Evolutionary conservation across 306 rosid genomes (phyloP), one percentile per base, ranked within the genome.

Genomic region (Arachis stenosperma): DNA sequence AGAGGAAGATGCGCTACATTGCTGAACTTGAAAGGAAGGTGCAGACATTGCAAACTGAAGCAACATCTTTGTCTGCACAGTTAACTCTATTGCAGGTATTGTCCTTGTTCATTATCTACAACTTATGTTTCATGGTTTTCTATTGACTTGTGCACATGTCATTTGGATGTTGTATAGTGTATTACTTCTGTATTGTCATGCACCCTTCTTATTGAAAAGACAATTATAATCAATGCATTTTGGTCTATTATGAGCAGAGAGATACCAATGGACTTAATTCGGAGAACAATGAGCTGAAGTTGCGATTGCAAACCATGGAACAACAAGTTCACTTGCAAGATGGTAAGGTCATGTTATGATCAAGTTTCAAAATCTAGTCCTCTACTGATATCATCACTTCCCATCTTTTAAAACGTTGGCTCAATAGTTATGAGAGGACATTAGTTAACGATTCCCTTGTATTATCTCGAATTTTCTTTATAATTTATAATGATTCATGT

Each of bases 271-370:
- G 98, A 67, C 85, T 93, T 77, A 89, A 86, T 69, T 84, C 93
- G 46, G 98, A 93, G 86, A 93, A 93, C 78, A 89, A 89, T 75
- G 98, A 93, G 71, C 85, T 93, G 84, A 93, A 93, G 80, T 77
- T 93, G 84, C 89, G 93, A n/a, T 81, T 93, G 87, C 98, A 93
- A 86, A 81, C 97, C 69, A 90, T 90, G 96, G 98, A 93, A 81
- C 98, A 93, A 81, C 97, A 93, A 78, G 98, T 93, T 79, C 97
- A 89, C 81, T 77, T 93, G 84, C 97, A 93, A 83, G 98, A 93
- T 82, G 98, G 98, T 93, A 86, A 83, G 85, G 39, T 9, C 40
- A 9, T 47, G 42, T 3, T 37, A 4, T 59, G 10, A 8, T 40
- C 66, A 14, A 46, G 6, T 53, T 76, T 64, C 47, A 53, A 59